Conservation (phyloP, 2,329 filamentous ascomycete species). For the Alternaria sp. region DNA sequence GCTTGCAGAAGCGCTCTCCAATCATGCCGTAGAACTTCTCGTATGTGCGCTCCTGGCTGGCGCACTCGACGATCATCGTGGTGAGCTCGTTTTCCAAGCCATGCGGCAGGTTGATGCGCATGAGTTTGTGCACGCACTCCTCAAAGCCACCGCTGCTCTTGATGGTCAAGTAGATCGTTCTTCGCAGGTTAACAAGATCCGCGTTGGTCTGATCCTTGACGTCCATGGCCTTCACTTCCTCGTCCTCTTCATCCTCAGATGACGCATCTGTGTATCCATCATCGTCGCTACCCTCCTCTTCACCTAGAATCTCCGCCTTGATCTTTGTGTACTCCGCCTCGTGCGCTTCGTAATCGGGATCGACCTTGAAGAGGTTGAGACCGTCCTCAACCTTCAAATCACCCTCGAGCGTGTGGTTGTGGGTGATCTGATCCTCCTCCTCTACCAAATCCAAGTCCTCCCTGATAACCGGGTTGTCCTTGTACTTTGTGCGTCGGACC, state of each 20-base stretch:
- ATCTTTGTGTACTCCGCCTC: conserved; percentile 89
- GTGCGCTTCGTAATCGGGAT: conserved; percentile 86
- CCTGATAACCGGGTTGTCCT: conserved; percentile 87
- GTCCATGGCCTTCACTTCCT: conserved; percentile 83
- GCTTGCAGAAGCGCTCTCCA: conserved; percentile 91
- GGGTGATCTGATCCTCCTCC: conserved; percentile 97
- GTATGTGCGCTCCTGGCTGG: conserved; percentile 94
- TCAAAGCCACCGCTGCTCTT: conserved; percentile 97
- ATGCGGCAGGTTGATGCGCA: conserved; percentile 81
- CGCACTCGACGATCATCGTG: conserved; percentile 97
- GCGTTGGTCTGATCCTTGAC: conserved; percentile 98
- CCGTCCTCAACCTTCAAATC: conserved; percentile 83
- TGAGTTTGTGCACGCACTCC: conserved; percentile 95
- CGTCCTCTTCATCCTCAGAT: conserved; percentile 74
- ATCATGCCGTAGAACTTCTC: conserved; percentile 97
- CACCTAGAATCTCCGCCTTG: conserved; percentile 91
- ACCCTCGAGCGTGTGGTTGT: conserved; percentile 75
- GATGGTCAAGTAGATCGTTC: conserved; percentile 96
- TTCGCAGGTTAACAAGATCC: conserved; percentile 88
- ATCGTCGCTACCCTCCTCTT: conserved; percentile 74
- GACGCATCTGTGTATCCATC: conserved; percentile 68
- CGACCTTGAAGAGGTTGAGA: conserved; percentile 95
- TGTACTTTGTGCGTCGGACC: conserved; percentile 94
- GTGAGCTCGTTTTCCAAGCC: conserved; percentile 90
- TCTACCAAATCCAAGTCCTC: conserved; percentile 95